Conservation (phyloP, 2,329 filamentous ascomycete genomes). For the Graphilbum ipis-grandicollis region DNA sequence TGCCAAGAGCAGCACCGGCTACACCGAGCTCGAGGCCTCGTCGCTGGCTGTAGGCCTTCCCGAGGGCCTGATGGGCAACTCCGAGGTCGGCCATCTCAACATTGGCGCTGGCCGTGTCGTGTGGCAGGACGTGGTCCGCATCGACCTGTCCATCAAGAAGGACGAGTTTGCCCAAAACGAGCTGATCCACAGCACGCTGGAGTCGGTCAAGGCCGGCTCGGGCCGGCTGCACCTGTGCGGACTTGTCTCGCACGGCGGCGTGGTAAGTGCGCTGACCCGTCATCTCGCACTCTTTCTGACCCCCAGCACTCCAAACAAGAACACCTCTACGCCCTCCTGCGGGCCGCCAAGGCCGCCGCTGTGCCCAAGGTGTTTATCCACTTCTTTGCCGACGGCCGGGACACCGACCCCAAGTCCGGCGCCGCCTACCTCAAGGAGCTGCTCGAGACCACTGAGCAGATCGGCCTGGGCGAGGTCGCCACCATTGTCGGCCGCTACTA, state of each 20-base stretch:
- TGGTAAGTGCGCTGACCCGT: constrained; percentile 27
- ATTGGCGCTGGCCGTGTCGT: constrained; percentile 95
- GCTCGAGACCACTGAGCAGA: constrained; percentile 62
- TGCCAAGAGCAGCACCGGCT: constrained; percentile 66
- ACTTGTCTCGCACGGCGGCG: constrained; percentile 87
- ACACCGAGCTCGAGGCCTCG: constrained; percentile 84
- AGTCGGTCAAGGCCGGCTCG: constrained; percentile 69
- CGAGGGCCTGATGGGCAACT: constrained; percentile 97
- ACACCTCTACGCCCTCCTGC: constrained; percentile 74
- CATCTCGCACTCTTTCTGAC: not conserved
- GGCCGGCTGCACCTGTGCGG: constrained; percentile 85
- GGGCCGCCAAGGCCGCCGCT: constrained; percentile 74
- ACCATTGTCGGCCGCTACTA: constrained; percentile 94
- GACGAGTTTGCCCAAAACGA: constrained; percentile 58
- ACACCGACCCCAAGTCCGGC: constrained; percentile 93
- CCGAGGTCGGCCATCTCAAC: constrained; percentile 95
- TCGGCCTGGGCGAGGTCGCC: constrained; percentile 73
- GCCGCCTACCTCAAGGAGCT: constrained; percentile 78
- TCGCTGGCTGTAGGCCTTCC: constrained; percentile 90
- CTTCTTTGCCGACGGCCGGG: constrained; percentile 96
- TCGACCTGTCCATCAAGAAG: constrained; percentile 84
- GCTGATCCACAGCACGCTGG: constrained; percentile 61
- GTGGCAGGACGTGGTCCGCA: constrained; percentile 96
- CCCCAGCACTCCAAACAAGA: constrained; percentile 76
- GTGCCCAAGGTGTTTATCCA: constrained; percentile 93